A percentile compares a stretch with the other conserved stretches of the same genome.
Evolutionary conservation across 306 rosid species (phyloP).

Genomic region (Mimosa bimucronata): DNA sequence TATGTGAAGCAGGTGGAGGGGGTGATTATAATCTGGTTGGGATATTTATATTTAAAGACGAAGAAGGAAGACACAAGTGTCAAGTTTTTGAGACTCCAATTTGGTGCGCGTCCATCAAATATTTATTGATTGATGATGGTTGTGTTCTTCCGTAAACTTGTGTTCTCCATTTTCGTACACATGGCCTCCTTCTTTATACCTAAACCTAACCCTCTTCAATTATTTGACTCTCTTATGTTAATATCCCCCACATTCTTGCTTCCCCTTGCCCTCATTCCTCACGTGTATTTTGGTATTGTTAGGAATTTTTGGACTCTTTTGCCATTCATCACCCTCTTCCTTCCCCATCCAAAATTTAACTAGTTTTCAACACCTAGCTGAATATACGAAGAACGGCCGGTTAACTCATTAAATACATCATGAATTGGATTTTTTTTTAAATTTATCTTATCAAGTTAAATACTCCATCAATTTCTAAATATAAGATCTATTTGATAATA

Average conservation of each 20-base stretch:
- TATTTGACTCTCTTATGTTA: neutral
- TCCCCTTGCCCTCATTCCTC: neutral
- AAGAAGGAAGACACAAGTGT: neutral
- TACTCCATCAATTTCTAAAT: no score
- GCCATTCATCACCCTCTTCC: neutral
- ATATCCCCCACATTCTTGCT: neutral
- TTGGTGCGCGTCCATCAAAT: neutral
- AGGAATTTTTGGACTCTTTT: neutral
- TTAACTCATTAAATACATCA: no score
- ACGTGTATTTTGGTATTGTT: neutral
- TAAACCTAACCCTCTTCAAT: neutral
- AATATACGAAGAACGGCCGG: no score
- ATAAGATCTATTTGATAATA: no score
- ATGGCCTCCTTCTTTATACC: neutral
- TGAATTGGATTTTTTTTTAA: no score
- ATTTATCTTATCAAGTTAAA: no score
- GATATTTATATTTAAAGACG: no score
- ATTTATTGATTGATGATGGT: no score
- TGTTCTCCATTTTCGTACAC: neutral
- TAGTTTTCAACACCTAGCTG: no score
- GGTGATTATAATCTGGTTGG: neutral
- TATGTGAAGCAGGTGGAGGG: neutral
- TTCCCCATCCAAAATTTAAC: no score
- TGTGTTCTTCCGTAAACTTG: neutral
- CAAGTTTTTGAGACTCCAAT: neutral